Evolutionary conservation across 352 stramenopile genomes (phyloP).

Genomic region (Phytophthora cryptogea): DNA sequence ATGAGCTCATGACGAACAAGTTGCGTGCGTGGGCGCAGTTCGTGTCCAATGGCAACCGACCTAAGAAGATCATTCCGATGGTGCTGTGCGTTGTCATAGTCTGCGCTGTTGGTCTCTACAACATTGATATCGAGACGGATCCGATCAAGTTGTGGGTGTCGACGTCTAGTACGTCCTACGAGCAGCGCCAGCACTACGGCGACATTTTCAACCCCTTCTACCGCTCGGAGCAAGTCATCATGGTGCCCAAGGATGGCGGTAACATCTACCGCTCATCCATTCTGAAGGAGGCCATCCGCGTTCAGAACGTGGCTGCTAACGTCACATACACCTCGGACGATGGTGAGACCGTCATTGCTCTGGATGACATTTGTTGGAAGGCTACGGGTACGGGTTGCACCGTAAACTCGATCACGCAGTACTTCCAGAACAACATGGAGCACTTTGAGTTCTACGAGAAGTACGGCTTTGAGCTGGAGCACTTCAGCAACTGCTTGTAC

Average conservation of each 20-base stretch:
- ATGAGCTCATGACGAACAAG: conserved; percentile 48
- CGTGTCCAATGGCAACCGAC: conserved; percentile 42
- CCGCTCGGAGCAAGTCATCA: conserved; percentile 66
- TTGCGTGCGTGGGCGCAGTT: conserved; percentile 48
- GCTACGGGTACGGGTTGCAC: conserved; percentile 63
- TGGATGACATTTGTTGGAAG: conserved; percentile 74
- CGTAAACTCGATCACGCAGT: conserved; percentile 62
- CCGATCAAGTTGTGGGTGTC: conserved; percentile 73
- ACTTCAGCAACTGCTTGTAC: conserved; percentile 67
- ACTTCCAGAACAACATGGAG: conserved; percentile 70
- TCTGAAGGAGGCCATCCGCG: conserved; percentile 54
- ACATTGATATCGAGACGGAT: conserved; percentile 59
- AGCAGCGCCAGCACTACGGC: conserved; percentile 60
- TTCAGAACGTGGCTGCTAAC: conserved; percentile 51
- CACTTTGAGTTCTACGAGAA: conserved; percentile 64
- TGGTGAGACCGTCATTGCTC: conserved; percentile 22
- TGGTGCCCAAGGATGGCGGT: conserved; percentile 67
- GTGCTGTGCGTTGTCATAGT: conserved; percentile 42
- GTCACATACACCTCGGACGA: conserved; percentile 41
- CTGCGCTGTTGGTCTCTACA: conserved; percentile 42
- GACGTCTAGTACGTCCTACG: conserved; percentile 56
- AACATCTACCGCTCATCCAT: conserved; percentile 54
- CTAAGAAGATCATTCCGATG: conserved; percentile 46
- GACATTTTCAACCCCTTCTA: conserved; percentile 77
- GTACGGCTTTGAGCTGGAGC: conserved; percentile 50